A percentile compares a stretch with the other conserved stretches of the same genome.
These are phyloP conservation scores for Aspergillus pseudoviridinutans DNA, from an alignment of 2,329 filamentous ascomycete genomes.

Conservation along the genomic window DNA sequence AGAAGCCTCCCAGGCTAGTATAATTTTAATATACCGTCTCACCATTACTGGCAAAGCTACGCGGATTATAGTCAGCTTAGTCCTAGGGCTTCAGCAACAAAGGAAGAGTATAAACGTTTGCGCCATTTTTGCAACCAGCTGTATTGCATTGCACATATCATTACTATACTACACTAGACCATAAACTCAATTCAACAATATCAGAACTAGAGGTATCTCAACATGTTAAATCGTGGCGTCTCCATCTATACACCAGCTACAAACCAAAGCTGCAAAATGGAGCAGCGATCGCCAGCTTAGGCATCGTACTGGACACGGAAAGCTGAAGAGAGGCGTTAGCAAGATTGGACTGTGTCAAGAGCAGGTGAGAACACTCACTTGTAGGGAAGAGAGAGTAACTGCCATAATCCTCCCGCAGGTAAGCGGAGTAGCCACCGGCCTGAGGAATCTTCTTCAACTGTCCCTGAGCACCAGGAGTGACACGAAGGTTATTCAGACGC, in stretches of 20 bases:
- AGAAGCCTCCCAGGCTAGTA: no score
- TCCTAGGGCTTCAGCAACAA: no score
- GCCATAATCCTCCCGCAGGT: slow-evolving; percentile 65
- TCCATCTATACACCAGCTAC: neutral
- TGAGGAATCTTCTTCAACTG: slow-evolving; percentile 62
- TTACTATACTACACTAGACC: neutral
- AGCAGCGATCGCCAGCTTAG: slow-evolving; percentile 23
- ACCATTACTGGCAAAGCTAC: no score
- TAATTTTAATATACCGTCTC: no score
- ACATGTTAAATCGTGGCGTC: neutral
- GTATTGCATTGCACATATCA: neutral
- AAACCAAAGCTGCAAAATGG: no score
- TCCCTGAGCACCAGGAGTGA: slow-evolving; percentile 61
- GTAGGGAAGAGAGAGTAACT: slow-evolving; percentile 51
- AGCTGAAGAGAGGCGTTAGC: slow-evolving; percentile 26
- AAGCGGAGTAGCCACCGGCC: slow-evolving; percentile 54
- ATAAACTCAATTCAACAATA: neutral
- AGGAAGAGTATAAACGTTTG: no score
- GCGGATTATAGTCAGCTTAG: no score
- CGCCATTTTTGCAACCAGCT: neutral
- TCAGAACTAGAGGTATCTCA: neutral
- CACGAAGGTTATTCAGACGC: slow-evolving; percentile 55
- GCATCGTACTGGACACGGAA: slow-evolving; percentile 45
- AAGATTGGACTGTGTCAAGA: neutral
- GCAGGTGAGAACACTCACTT: slow-evolving; percentile 26